Evolutionary conservation across 2,329 filamentous ascomycete genomes (phyloP), one percentile per base, ranked within the genome.

Genomic region (Stemphylium vesicarium): DNA sequence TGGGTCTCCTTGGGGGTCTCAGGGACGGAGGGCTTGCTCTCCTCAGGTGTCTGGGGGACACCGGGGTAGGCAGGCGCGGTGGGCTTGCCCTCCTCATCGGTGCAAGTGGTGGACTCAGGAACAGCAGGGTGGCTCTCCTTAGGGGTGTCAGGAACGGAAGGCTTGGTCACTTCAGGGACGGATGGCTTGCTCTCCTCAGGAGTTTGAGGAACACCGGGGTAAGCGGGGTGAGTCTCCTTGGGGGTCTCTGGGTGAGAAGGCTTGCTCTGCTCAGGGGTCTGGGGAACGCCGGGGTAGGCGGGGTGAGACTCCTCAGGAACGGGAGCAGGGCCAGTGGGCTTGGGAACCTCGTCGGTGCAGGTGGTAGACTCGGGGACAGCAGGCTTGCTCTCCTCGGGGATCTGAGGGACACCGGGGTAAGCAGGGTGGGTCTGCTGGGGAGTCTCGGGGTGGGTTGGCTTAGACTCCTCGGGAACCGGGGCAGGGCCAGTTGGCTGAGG

Each of bases 31-130:
- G 61, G 50, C 35, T 38, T 4, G 35, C 11, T 31, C 16, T 32
- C 56, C 39, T 63, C 56, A 9, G 60, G 58, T 9, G 54, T 51
- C 15, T 36, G 38, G n/a, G n/a, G n/a, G n/a, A n/a, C n/a, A n/a
- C n/a, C 41, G 15, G 52, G 45, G 5, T 40, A 40, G 16, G 48
- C 43, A 9, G 50, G 32, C 3, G 57, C 59, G 13, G 50, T 60
- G 4, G 61, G 50, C 33, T 38, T 4, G 35, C 22, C 20, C 15
- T 31, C 56, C 39, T 63, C 56, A 9, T n/a, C n/a, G n/a, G n/a
- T n/a, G n/a, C n/a, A n/a, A n/a, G n/a, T n/a, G n/a, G 60, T 57
- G 8, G 56, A 49, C 15, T 35, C 39, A 15, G 51, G 45, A 4
- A 44, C 51, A 16, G 45, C 18, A 42, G 40, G 32, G 5, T 24